phyloP scores from a whole-genome alignment of 306 rosid species.

The Vigna hirtella region DNA sequence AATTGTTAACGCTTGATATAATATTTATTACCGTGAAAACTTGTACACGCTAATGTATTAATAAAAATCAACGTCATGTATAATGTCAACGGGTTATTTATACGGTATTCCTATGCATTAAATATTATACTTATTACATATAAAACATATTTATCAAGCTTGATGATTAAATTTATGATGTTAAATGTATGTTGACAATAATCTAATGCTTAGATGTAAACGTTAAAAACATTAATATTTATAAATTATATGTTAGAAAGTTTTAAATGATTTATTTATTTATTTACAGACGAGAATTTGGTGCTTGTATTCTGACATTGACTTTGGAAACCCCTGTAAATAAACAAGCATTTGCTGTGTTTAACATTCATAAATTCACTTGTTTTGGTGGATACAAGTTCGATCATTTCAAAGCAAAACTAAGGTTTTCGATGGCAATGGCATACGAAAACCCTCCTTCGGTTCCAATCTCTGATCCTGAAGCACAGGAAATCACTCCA shows the following conservation, averaged over 20 bases:
- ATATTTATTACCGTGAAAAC: not conserved
- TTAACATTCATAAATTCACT: not conserved
- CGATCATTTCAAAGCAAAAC: slow-evolving; percentile 1
- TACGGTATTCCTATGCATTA: not conserved
- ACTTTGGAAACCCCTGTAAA: slow-evolving; percentile 17
- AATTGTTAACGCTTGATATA: not conserved
- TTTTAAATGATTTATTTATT: too few relatives aligned
- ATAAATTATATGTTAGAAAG: too few relatives aligned
- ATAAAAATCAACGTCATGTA: not conserved
- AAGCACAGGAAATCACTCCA: slow-evolving; percentile 31
- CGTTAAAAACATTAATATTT: too few relatives aligned
- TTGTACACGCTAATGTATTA: not conserved
- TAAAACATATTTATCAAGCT: too few relatives aligned
- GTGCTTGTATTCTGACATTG: not conserved
- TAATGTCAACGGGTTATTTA: not conserved
- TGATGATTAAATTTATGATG: too few relatives aligned
- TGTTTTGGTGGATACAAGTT: not conserved
- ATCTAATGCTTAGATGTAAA: too few relatives aligned
- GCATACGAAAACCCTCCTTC: slow-evolving; percentile 35
- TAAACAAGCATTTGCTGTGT: not conserved
- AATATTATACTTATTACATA: too few relatives aligned
- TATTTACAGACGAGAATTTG: not conserved
- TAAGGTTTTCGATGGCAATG: slow-evolving; percentile 31
- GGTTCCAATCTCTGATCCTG: slow-evolving; percentile 34
- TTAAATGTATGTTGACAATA: too few relatives aligned